These are phyloP conservation scores for Geosiphon pyriformis DNA, from an alignment of 192 early-diverging fungal genomes.

Conservation along the genomic window DNA sequence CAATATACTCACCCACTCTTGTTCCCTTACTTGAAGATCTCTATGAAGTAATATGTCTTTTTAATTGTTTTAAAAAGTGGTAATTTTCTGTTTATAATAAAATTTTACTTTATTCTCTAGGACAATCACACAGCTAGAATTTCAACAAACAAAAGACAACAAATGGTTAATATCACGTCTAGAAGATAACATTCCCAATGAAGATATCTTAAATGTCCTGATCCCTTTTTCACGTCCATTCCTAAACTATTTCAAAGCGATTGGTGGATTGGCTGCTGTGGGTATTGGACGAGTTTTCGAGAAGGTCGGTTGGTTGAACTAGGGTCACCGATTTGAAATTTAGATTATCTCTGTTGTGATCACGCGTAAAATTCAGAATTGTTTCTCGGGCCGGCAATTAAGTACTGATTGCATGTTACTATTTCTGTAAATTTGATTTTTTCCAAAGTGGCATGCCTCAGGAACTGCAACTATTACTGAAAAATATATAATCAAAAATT, in stretches of 20 bases:
- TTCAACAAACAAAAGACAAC: neutral
- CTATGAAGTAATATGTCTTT: neutral
- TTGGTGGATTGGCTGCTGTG: neutral
- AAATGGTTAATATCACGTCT: neutral
- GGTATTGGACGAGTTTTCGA: neutral
- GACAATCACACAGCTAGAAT: neutral
- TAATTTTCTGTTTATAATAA: neutral
- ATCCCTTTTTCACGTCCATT: neutral
- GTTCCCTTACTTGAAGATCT: neutral
- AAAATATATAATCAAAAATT: too few species aligned
- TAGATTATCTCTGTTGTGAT: too few species aligned
- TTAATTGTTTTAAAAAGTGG: neutral
- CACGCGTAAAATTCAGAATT: too few species aligned
- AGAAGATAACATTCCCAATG: neutral
- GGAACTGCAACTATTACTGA: too few species aligned
- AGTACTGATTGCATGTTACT: too few species aligned
- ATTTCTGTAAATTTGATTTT: too few species aligned
- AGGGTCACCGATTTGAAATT: too few species aligned
- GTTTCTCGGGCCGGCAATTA: too few species aligned
- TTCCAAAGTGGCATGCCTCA: too few species aligned
- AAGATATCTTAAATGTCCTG: neutral
- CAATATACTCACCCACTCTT: neutral
- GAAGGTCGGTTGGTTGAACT: neutral
- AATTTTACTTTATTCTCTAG: neutral
- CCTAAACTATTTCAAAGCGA: conserved; percentile 5